Evolutionary conservation across 2,329 filamentous ascomycete species (phyloP), one percentile per base, ranked within the genome.

Genomic region (Sporothrix pallida): DNA sequence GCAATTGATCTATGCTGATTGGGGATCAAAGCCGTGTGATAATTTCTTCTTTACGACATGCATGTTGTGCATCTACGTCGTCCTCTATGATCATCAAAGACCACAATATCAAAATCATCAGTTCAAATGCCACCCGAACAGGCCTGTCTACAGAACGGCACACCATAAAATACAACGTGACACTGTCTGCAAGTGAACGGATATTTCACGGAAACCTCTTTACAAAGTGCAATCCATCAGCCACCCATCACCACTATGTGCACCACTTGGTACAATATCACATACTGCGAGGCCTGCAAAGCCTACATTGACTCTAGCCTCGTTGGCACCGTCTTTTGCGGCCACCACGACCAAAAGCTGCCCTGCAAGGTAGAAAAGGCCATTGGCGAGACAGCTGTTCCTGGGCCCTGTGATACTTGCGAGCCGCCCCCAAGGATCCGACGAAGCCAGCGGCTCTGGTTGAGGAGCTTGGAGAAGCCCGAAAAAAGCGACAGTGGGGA

Each of bases 221-320:
- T n/a, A 9, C 10, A 5, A 48, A 42, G 12, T 3, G 56, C 23
- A 5, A 23, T 65, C n/a, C n/a, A n/a, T 23, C 13, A 37, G 23
- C 7, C 8, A 12, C n/a, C 8, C 10, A 12, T 52, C 15, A 8
- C 44, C 63, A 73, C 1, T 3, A 73, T 73, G 72, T 73, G 72
- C 48, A 52, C 70, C 9, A 70, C 67, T 9, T 37, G 60, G 68
- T 71, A 37, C 60, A 58, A 71, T 17, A 67, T 73, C 68, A 65
- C 15, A 23, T 60, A 67, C 60, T 73, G 67, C 50, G 37, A 23
- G 3, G 10, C 13, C 5, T 73, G 72, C 68, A 20, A 48, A 17
- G 52, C 48, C 8, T 73, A 73, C 52, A 71, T 71, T 9, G 60
- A 50, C 58, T 67, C 72, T 2, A n/a, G 6, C 10, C 58, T 65